These are phyloP conservation scores for Solanum pinnatisectum DNA, from an alignment of 257 asterid genomes.

Conservation along the genomic window DNA sequence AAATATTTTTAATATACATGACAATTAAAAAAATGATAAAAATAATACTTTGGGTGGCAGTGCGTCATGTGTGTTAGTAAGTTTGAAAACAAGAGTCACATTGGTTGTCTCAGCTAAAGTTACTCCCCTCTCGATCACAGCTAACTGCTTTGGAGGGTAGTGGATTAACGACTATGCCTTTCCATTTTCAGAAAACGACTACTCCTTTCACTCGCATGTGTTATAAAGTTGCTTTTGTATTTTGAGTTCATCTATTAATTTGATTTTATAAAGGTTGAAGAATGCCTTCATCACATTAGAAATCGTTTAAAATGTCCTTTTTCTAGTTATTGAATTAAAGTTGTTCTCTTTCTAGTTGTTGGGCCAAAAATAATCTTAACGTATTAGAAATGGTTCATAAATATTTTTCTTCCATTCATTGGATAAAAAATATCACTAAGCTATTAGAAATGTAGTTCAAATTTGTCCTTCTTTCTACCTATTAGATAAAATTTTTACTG, in stretches of 20 bases:
- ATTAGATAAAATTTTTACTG: no score
- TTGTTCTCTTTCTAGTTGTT: no score
- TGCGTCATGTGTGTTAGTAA: neutral
- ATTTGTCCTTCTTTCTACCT: neutral
- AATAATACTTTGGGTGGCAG: neutral
- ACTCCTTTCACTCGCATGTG: neutral
- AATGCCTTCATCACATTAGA: neutral
- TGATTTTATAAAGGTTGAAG: neutral
- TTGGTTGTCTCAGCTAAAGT: neutral
- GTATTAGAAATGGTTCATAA: no score
- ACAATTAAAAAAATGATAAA: no score
- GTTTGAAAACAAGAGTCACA: neutral
- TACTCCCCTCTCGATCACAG: neutral
- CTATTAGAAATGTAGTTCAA: no score
- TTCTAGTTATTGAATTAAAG: no score
- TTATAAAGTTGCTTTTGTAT: no score
- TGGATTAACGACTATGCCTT: neutral
- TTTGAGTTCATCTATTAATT: neutral
- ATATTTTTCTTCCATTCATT: no score
- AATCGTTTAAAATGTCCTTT: no score
- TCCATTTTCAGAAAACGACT: neutral
- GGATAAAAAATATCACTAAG: no score
- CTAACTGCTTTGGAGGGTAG: neutral
- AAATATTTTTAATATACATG: no score
- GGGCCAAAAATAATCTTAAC: no score